A percentile compares a stretch with the other conserved stretches of the same genome.
Conservation (phyloP, 2,329 filamentous ascomycete species). For the Pseudocercospora macadamiae region DNA sequence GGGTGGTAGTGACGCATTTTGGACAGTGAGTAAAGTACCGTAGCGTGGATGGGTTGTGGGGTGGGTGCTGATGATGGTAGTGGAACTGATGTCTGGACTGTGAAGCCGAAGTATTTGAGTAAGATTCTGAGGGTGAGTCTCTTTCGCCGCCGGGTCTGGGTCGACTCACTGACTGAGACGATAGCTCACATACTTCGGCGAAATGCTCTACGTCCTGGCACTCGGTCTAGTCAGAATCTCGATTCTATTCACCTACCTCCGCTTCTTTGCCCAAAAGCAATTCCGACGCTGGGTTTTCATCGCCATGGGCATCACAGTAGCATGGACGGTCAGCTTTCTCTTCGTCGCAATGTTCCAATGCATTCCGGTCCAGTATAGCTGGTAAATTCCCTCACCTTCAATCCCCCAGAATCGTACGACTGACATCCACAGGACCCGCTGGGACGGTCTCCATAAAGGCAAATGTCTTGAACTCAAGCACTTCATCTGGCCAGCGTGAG, state of each 20-base stretch:
- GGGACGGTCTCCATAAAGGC: not conserved
- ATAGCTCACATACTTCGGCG: not conserved
- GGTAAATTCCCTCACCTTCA: not conserved
- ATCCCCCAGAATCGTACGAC: not conserved
- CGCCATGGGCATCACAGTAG: slow-evolving; percentile 9
- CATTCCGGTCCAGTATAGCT: not conserved
- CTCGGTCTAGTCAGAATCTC: slow-evolving; percentile 8
- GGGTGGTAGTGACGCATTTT: not conserved
- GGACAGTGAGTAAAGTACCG: not conserved
- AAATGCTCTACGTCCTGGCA: slow-evolving; percentile 11
- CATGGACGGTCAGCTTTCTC: slow-evolving; percentile 7
- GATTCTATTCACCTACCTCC: slow-evolving; percentile 12
- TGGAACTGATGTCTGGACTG: slow-evolving; percentile 18
- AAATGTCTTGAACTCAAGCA: not conserved
- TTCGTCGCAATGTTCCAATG: slow-evolving; percentile 12
- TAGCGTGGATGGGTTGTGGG: too few species aligned
- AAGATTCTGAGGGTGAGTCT: slow-evolving; percentile 4
- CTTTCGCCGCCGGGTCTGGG: too few species aligned
- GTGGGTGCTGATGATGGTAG: too few species aligned
- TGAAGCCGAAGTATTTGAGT: slow-evolving; percentile 17
- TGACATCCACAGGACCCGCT: slow-evolving; percentile 8
- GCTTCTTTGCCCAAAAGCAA: slow-evolving; percentile 3
- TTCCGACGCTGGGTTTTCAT: slow-evolving; percentile 11
- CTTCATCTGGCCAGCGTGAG: slow-evolving; percentile 15
- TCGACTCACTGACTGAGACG: not conserved